These are phyloP conservation scores for Westerdykella aurantiaca DNA, from an alignment of 2,329 filamentous ascomycete genomes.

Conservation along the genomic window DNA sequence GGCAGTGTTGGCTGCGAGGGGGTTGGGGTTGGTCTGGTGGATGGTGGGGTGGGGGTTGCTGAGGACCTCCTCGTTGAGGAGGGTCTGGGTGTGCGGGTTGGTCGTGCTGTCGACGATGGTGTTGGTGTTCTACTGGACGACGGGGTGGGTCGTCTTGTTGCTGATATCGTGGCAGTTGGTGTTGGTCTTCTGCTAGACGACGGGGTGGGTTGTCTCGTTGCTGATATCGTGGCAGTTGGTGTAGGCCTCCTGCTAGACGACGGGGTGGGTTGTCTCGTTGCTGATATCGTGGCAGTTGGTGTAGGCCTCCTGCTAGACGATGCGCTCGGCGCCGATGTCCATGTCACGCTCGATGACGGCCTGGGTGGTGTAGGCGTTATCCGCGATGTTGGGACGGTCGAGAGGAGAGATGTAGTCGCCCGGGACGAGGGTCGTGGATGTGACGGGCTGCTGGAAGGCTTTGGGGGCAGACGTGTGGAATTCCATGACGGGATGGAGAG, in stretches of 20 bases:
- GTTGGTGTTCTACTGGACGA: neutral
- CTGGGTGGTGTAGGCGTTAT: neutral
- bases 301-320: neutral
- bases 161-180: neutral
- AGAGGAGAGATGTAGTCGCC: too few relatives aligned
- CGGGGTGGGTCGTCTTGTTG: neutral
- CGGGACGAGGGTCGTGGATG: neutral
- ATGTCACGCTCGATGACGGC: neutral
- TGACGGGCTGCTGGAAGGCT: neutral
- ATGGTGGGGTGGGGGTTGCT: neutral
- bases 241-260: neutral
- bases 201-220: neutral
- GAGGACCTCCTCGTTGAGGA: neutral
- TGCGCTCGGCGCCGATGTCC: neutral
- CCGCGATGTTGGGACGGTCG: neutral
- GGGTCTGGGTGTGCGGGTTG: neutral
- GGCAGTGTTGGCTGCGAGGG: neutral
- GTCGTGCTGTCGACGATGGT: neutral
- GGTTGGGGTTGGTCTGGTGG: neutral
- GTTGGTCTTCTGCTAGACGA: neutral
- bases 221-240: neutral
- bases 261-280: neutral
- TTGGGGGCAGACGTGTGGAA: neutral
- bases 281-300: neutral
- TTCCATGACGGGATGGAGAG: neutral